Evolutionary conservation across 2,329 filamentous ascomycete species (phyloP).

Genomic region (Hypoxylon sp.): DNA sequence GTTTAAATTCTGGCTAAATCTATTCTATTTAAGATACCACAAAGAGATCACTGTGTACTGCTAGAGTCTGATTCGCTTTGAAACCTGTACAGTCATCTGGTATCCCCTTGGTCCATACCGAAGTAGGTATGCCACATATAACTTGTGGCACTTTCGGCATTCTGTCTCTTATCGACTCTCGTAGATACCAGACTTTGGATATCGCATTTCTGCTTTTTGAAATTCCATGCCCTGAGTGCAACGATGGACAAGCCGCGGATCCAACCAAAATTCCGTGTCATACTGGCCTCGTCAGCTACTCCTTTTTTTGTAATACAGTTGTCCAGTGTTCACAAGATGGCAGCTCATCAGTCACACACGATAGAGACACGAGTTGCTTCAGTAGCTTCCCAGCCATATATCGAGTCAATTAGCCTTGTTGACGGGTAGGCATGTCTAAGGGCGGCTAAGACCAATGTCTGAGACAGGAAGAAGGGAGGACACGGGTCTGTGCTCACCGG

Average conservation of each 20-base stretch:
- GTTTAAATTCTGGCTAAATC: background rate
- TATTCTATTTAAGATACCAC: constrained; percentile 6
- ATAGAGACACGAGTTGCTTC: constrained; percentile 16
- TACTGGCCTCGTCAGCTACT: constrained; percentile 36
- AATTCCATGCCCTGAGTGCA: constrained; percentile 22
- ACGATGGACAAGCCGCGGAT: constrained; percentile 12
- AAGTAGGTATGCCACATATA: constrained; percentile 16
- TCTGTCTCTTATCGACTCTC: constrained; percentile 18
- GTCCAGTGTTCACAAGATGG: background rate
- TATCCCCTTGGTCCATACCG: constrained; percentile 28
- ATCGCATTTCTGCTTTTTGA: constrained; percentile 12
- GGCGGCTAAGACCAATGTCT: constrained; percentile 40
- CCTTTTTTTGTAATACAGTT: constrained; percentile 15
- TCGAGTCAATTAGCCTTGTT: constrained; percentile 8
- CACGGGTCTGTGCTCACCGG: constrained; percentile 32
- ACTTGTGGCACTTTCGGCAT: constrained; percentile 32
- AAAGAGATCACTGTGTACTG: constrained; percentile 13
- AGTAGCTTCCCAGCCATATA: background rate
- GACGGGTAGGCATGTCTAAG: constrained; percentile 13
- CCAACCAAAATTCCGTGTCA: constrained; percentile 12
- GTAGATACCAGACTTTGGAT: constrained; percentile 8
- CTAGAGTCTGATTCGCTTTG: constrained; percentile 22
- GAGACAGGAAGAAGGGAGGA: constrained; percentile 21
- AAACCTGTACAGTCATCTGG: constrained; percentile 35
- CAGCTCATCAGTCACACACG: constrained; percentile 11